Evolutionary conservation across 805 yeast species (phyloP).

Genomic region (Kodamaea lidongshanica): DNA sequence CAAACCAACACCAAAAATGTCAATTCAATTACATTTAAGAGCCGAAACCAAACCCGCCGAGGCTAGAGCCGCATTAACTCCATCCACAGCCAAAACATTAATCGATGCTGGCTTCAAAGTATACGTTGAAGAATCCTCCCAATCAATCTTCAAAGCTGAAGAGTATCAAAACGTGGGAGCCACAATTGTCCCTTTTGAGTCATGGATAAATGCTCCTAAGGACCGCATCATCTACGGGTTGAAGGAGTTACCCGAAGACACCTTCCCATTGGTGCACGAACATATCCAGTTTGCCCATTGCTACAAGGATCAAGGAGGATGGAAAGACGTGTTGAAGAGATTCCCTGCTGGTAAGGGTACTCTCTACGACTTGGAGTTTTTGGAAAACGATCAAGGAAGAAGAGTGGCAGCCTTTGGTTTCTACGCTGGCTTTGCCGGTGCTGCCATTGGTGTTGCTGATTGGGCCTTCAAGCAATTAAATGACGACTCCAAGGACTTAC

Average conservation of each 20-base stretch:
- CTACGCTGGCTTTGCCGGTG: constrained; percentile 99
- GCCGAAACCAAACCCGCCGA: constrained; percentile 97
- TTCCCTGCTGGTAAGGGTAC: constrained; percentile 90
- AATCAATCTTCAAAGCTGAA: constrained; percentile 67
- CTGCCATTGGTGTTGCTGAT: constrained; percentile 89
- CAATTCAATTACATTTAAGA: constrained; percentile 66
- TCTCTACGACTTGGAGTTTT: constrained; percentile 88
- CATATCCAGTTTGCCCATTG: constrained; percentile 99
- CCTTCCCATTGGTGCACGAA: constrained; percentile 89
- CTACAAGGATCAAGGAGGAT: constrained; percentile 95
- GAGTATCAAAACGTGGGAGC: constrained; percentile 85
- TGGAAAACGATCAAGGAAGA: constrained; percentile 91
- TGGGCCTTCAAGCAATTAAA: constrained; percentile 90
- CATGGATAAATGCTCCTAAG: constrained; percentile 88
- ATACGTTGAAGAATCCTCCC: constrained; percentile 81
- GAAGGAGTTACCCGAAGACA: constrained; percentile 90
- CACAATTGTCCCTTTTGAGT: constrained; percentile 81
- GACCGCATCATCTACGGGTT: constrained; percentile 89
- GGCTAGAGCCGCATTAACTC: constrained; percentile 96
- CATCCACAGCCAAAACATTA: constrained; percentile 77
- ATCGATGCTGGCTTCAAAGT: constrained; percentile 84
- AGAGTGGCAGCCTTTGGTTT: constrained; percentile 99
- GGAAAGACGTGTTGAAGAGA: constrained; percentile 85
- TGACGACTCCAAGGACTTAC: constrained; percentile 59
- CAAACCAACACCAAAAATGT: constrained; percentile 6